Conservation (phyloP, 2,329 filamentous ascomycete genomes). For the Rhexocercosporidium sp. region DNA sequence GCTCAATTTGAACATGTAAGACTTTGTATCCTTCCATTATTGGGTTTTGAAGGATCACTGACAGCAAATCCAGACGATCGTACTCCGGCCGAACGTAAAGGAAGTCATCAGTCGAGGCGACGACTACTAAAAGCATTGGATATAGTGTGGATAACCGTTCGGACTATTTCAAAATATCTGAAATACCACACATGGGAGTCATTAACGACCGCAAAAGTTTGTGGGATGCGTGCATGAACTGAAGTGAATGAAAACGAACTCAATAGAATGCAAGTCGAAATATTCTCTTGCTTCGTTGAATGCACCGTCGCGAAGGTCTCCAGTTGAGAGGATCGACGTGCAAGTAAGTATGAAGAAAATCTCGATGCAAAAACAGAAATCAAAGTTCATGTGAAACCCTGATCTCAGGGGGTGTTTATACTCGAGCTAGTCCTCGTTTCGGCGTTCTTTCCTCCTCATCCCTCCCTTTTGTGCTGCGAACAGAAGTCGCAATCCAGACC, state of each 20-base stretch:
- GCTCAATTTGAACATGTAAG: conserved; percentile 91
- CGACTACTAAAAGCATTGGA: conserved; percentile 65
- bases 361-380: neutral
- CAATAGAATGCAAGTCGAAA: neutral
- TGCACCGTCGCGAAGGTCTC: too few relatives aligned
- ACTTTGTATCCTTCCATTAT: neutral
- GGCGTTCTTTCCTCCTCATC: neutral
- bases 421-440: neutral
- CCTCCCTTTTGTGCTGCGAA: neutral
- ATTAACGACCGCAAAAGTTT: neutral
- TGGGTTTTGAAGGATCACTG: neutral
- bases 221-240: neutral
- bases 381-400: neutral
- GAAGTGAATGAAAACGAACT: neutral
- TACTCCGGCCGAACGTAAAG: conserved; percentile 81
- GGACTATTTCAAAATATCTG: neutral
- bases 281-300: too few relatives aligned
- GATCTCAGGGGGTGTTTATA: neutral
- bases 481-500: neutral
- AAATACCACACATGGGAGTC: neutral
- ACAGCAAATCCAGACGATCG: conserved; percentile 64
- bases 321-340: neutral
- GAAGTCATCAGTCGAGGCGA: conserved; percentile 87
- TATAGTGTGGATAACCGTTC: neutral
- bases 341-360: too few relatives aligned